Base-by-base conservation (phyloP, 179 eudicot species). In the Beta corolliflora region DNA sequence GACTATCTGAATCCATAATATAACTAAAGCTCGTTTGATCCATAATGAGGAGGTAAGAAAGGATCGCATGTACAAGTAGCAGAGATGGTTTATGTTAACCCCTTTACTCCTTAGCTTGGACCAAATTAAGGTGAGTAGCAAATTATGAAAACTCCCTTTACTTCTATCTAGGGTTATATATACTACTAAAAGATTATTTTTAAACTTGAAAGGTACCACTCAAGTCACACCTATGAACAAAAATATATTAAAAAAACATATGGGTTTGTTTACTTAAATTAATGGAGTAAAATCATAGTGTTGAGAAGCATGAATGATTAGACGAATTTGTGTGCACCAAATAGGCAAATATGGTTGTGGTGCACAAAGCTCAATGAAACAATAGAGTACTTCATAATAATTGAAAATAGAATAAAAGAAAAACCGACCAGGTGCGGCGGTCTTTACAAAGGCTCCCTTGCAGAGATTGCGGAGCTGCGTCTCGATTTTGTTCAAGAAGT, bases 401-500 rank as follows among this genome's bases (percentile, higher is more conserved):
- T 4, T 3, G 7, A 19, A 0, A n/a, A 36, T 48, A 41, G 46
- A 71, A 53, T 21, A 9, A 50, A 68, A 54, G 48, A 10, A 54
- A 14, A 36, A 74, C 84, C 69, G 46, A 85, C 90, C 90, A 55
- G 83, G 54, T 29, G 87, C 77, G 46, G 76, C 77, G 31, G 63
- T 82, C 10, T 76, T 60, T 10, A 81, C 83, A 50, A 85, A 85
- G 45, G 83, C 75, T 75, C 94, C 96, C 82, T 81, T 96, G 90
- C 93, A 91, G 61, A 96, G 94, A 91, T 91, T 88, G 54, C 91
- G 84, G 36, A 96, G 94, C 77, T 96, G 93, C 23, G 88, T 72
- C 86, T 96, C 91, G n/a, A 94, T 91, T 19, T 89, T 86, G 88
- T 81, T 87, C 84, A 96, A 84, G 90, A 96, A 96, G 21, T 84